Percentiles rank a stretch among this genome's conserved stretches.
Evolutionary conservation across 2,329 filamentous ascomycete species (phyloP).

Genomic region (Talaromyces sp.): DNA sequence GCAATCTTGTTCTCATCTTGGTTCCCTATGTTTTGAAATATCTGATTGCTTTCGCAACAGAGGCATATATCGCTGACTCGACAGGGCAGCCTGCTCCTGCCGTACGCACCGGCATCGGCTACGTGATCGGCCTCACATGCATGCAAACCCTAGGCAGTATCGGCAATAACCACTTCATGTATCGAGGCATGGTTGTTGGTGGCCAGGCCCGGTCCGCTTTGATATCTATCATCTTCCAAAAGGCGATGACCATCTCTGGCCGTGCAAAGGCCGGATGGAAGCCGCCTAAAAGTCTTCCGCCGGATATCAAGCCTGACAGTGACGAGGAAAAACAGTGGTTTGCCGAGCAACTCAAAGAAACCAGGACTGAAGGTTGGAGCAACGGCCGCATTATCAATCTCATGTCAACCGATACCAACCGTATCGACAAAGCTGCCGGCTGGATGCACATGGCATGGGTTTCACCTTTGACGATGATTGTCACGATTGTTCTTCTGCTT

Average conservation of each 20-base stretch:
- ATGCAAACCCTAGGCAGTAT: slow-evolving; percentile 80
- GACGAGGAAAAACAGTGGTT: slow-evolving; percentile 39
- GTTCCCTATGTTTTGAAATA: slow-evolving; percentile 77
- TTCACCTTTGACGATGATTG: slow-evolving; percentile 65
- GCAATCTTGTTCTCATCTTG: slow-evolving; percentile 66
- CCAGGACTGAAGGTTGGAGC: slow-evolving; percentile 62
- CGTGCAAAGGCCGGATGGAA: slow-evolving; percentile 77
- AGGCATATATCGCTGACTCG: slow-evolving; percentile 63
- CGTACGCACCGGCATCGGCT: slow-evolving; percentile 67
- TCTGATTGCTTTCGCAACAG: slow-evolving; percentile 75
- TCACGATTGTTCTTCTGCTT: slow-evolving; percentile 71
- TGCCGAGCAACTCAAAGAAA: slow-evolving; percentile 27
- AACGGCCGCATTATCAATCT: slow-evolving; percentile 85
- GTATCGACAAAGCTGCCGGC: slow-evolving; percentile 77
- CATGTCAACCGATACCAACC: slow-evolving; percentile 90
- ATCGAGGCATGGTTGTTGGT: slow-evolving; percentile 81
- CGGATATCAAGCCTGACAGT: slow-evolving; percentile 40
- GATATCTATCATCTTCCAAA: slow-evolving; percentile 82
- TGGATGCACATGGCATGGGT: slow-evolving; percentile 88
- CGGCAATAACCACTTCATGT: slow-evolving; percentile 85
- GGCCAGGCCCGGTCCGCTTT: slow-evolving; percentile 72
- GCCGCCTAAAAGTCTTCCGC: slow-evolving; percentile 38
- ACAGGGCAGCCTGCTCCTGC: slow-evolving; percentile 50
- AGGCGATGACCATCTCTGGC: slow-evolving; percentile 78
- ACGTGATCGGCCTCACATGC: slow-evolving; percentile 72